Percentiles rank a stretch among this genome's conserved stretches.
Conservation (phyloP, 345 rosid genomes). For the Gossypium mustelinum region DNA sequence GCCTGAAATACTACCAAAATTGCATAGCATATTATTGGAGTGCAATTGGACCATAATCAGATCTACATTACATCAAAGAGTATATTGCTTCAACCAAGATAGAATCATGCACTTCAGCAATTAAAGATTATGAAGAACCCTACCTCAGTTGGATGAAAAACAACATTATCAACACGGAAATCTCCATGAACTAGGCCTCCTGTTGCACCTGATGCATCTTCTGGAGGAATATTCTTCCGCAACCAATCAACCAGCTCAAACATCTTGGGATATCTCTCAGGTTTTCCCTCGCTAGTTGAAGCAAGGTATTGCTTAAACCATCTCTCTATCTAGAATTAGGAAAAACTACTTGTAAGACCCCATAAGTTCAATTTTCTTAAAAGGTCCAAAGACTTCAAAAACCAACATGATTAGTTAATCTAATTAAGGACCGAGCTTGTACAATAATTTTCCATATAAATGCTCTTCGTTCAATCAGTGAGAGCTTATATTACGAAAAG, state of each 20-base stretch:
- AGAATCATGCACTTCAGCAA: constrained; percentile 4
- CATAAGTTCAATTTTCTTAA: background rate
- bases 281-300: constrained; percentile 77
- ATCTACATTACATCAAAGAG: too few species aligned
- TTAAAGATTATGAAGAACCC: constrained; percentile 11
- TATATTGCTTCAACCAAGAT: background rate
- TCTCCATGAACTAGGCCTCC: constrained; percentile 93
- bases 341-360: background rate
- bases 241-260: constrained; percentile 71
- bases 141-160: constrained; percentile 89
- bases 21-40: background rate
- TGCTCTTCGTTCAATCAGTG: background rate
- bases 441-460: background rate
- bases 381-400: background rate
- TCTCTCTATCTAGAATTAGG: constrained; percentile 63
- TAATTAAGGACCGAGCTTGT: background rate
- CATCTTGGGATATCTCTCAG: constrained; percentile 74
- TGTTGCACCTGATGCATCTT: constrained; percentile 69
- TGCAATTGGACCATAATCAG: constrained; percentile 8
- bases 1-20: constrained; percentile 5
- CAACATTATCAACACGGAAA: constrained; percentile 86
- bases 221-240: constrained; percentile 54
- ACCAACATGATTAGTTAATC: background rate
- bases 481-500: background rate
- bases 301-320: constrained; percentile 88